Base-by-base conservation (phyloP, 108 stramenopile species). In the Aurantiochytrium sp. region DNA sequence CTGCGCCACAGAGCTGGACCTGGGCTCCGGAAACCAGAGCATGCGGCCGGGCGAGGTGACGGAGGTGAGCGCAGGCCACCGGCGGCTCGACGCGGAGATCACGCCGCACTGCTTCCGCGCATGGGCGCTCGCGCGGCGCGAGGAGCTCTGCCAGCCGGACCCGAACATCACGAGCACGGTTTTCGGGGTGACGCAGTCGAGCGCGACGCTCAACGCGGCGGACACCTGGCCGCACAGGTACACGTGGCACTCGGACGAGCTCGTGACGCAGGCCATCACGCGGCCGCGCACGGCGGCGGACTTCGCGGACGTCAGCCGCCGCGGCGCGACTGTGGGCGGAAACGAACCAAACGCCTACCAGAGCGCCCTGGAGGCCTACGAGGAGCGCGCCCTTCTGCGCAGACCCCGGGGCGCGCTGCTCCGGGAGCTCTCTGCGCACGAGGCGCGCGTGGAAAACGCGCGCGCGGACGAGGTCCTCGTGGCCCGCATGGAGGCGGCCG, bases 221-320 rank as follows among this genome's bases (percentile, higher is more conserved):
- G 73, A 81, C 32, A 81, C 73, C 1, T 81, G 73, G 73, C 73
- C 73, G 6, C 73, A 81, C 30, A 41, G 73, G 19, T 81, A 81
- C 24, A 81, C 73, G 27, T 81, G 73, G 73, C 73, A 81, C 39
- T 81, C 73, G 3, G 73, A 81, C 45, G 73, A 81, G 39, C 45
- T 81, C 19, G 45, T 48, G 45, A 81, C 73, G 1, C 42, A n/a
- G 17, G 42, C 45, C 6, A 41, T 81, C 2, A 2, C 73, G 2
- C 36, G 73, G 3, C 39, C 39, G 6, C 73, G 73, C 32, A 30
- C n/a, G n/a, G 39, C 45, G 12, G 27, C 21, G 24, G 73, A 81
- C 45, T 81, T 81, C 32, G 73, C 73, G 6, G 39, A 42, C 73
- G 30, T 81, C 15, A 48, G 42, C 45, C 42, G 32, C 12, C 73